A percentile compares a stretch with the other conserved stretches of the same genome.
phyloP scores from a whole-genome alignment of 2,329 filamentous ascomycete species.

The Sporothrix protearum region DNA sequence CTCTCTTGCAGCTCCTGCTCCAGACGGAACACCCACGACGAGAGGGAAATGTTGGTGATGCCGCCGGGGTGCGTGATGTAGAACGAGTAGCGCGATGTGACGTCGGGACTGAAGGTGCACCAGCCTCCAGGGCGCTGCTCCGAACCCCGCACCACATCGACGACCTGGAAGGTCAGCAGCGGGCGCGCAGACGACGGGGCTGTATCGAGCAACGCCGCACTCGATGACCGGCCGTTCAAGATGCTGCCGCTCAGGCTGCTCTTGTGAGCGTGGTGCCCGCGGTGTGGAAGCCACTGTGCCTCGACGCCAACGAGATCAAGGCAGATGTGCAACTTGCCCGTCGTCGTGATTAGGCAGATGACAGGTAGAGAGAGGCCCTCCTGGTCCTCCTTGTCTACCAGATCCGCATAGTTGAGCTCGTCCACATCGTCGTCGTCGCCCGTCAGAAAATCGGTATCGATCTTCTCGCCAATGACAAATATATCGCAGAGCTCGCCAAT shows the following conservation, averaged over 20 bases:
- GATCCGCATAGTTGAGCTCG: constrained; percentile 35
- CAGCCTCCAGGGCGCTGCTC: constrained; percentile 57
- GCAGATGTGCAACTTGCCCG: constrained; percentile 59
- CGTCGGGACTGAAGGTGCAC: constrained; percentile 61
- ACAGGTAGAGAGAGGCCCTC: constrained; percentile 59
- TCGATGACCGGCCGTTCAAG: constrained; percentile 33
- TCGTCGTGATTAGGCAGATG: constrained; percentile 58
- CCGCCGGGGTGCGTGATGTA: constrained; percentile 60
- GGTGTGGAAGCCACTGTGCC: constrained; percentile 63
- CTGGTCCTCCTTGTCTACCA: constrained; percentile 51
- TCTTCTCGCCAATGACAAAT: constrained; percentile 59
- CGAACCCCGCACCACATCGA: constrained; percentile 55
- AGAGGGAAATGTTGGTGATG: constrained; percentile 58
- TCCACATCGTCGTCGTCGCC: constrained; percentile 61
- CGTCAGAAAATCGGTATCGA: constrained; percentile 59
- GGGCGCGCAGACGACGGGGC: constrained; percentile 42
- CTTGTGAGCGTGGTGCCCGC: constrained; percentile 39
- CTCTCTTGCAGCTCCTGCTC: constrained; percentile 58
- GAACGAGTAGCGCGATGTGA: constrained; percentile 60
- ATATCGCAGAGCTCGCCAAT: constrained; percentile 59
- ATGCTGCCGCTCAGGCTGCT: constrained; percentile 17
- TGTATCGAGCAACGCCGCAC: constrained; percentile 40
- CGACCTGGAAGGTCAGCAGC: constrained; percentile 59
- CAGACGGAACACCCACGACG: constrained; percentile 61
- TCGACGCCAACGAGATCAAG: constrained; percentile 60